These are phyloP conservation scores for Schwanniomyces pseudopolymorphus DNA, from an alignment of 805 yeast species.

Conservation along the genomic window DNA sequence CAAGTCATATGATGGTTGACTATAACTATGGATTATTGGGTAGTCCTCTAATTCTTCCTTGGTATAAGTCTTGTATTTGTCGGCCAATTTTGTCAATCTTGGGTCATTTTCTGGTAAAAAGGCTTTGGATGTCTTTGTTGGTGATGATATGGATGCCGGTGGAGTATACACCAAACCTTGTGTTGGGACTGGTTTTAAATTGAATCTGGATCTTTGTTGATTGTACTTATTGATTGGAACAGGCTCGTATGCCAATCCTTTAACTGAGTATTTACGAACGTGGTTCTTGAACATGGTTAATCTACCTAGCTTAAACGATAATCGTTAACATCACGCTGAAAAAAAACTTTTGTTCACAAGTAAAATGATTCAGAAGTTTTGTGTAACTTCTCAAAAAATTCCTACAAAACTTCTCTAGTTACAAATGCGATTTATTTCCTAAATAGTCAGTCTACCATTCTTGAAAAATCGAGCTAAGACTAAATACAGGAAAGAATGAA, in stretches of 20 bases:
- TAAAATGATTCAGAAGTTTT: background rate
- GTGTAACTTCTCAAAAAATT: background rate
- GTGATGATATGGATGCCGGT: constrained; percentile 48
- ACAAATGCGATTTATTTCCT: background rate
- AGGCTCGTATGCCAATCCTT: constrained; percentile 31
- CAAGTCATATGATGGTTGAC: constrained; percentile 51
- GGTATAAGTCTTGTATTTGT: constrained; percentile 26
- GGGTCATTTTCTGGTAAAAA: constrained; percentile 66
- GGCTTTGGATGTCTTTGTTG: constrained; percentile 62
- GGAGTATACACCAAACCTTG: constrained; percentile 66
- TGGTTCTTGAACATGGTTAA: constrained; percentile 3
- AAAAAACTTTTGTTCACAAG: background rate
- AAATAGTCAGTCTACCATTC: background rate
- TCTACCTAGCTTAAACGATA: background rate
- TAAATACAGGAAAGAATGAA: no score
- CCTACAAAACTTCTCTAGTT: no score
- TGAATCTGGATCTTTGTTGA: constrained; percentile 61
- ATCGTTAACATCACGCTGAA: background rate
- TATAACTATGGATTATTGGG: constrained; percentile 41
- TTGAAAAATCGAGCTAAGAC: no score
- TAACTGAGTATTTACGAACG: constrained; percentile 11
- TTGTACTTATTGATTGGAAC: constrained; percentile 58
- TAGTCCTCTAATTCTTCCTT: constrained; percentile 34
- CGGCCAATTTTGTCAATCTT: constrained; percentile 41
- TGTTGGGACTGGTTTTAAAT: constrained; percentile 55